Conservation (phyloP, 2,329 filamentous ascomycete species). For the Fusarium solani-melongenae region DNA sequence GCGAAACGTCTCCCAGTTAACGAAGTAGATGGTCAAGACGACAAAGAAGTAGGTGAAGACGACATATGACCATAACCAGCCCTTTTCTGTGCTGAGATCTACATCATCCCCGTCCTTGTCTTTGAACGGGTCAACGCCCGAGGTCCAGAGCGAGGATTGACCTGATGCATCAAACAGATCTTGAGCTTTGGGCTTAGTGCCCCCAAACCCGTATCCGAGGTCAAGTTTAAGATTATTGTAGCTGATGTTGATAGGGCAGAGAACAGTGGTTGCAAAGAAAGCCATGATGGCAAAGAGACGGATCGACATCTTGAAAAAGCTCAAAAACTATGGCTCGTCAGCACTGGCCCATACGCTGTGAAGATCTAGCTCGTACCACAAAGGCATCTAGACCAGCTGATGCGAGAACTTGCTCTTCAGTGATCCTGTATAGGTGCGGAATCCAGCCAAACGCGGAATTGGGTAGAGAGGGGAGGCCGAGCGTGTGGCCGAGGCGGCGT, state of each 20-base stretch:
- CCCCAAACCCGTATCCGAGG: background rate
- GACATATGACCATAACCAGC: constrained; percentile 91
- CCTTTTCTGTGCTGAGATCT: constrained; percentile 48
- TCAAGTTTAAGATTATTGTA: constrained; percentile 48
- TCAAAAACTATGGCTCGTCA: constrained; percentile 71
- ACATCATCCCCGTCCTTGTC: constrained; percentile 49
- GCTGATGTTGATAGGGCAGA: constrained; percentile 85
- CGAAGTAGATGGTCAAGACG: constrained; percentile 81
- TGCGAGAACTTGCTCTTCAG: constrained; percentile 87
- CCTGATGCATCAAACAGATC: constrained; percentile 11
- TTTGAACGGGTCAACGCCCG: constrained; percentile 35
- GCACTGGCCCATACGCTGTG: background rate
- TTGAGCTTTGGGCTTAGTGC: background rate
- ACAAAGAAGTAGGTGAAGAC: constrained; percentile 96
- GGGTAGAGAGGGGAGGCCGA: constrained; percentile 80
- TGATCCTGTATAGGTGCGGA: constrained; percentile 82
- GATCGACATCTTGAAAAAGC: constrained; percentile 96
- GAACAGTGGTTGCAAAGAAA: constrained; percentile 82
- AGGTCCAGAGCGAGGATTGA: constrained; percentile 26
- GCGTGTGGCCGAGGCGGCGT: constrained; percentile 70
- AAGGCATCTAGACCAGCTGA: constrained; percentile 95
- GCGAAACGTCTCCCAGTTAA: constrained; percentile 84
- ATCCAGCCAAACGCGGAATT: constrained; percentile 95
- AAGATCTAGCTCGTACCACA: constrained; percentile 68
- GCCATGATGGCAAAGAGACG: constrained; percentile 83